These are phyloP conservation scores for Penicillium verhagenii DNA, from an alignment of 495 filamentous ascomycete genomes.

Conservation along the genomic window DNA sequence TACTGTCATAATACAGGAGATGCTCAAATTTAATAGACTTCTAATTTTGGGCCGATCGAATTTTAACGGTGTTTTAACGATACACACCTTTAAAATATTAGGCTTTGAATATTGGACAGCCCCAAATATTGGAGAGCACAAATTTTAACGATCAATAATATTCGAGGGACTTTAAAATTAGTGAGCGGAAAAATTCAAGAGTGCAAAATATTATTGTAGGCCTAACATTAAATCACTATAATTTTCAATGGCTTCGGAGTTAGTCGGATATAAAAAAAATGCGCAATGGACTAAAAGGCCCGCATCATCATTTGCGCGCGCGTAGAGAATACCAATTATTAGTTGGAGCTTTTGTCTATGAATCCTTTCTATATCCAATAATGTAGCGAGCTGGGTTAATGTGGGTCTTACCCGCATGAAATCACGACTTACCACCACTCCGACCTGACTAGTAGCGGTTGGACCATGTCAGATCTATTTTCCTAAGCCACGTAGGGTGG, in stretches of 20 bases:
- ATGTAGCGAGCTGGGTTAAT: neutral
- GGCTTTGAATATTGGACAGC: neutral
- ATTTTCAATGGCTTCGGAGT: neutral
- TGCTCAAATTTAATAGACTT: too few species aligned
- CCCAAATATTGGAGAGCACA: neutral
- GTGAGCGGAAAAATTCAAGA: neutral
- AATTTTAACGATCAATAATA: neutral
- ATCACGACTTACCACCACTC: too few species aligned
- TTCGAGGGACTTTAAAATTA: neutral
- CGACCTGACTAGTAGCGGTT: too few species aligned
- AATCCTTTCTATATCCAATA: neutral
- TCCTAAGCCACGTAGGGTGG: too few species aligned
- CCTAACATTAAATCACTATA: neutral
- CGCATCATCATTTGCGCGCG: too few species aligned
- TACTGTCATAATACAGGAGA: too few species aligned
- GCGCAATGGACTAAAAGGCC: too few species aligned
- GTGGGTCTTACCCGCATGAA: too few species aligned
- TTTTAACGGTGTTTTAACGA: too few species aligned
- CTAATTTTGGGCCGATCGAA: too few species aligned
- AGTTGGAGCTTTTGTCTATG: too few species aligned
- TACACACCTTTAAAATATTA: neutral
- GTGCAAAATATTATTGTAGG: neutral
- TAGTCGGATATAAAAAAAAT: neutral
- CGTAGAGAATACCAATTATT: too few species aligned
- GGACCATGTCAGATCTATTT: conserved; percentile 10